Evolutionary conservation across 192 early-diverging fungal species (phyloP), one percentile per base, ranked within the genome.

Genomic region (Allomyces arbusculus): DNA sequence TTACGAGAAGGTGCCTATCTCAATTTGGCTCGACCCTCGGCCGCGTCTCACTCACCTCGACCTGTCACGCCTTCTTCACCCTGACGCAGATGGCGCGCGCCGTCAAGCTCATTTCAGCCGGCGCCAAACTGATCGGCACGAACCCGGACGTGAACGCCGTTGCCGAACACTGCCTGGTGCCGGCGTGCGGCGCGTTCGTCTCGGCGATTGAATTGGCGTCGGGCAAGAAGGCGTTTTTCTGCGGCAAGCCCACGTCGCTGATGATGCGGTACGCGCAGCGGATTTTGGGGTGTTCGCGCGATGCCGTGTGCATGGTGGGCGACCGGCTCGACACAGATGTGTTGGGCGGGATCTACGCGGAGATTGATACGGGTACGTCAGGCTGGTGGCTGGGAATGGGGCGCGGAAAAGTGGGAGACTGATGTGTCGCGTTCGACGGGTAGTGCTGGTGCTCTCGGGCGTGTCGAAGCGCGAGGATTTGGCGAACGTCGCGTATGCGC

Each of bases 301-400:
- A 77, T 33, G 81, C 82, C 33, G 82, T 79, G 22, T 82, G 80
- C 69, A 82, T 84, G 33, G 77, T 84, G 70, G 83, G 83, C 64
- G 83, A 84, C 67, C 79, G 83, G 62, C 81, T 84, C 79, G 81
- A 84, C 69, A 84, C 83, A 63, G 83, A 84, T 63, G 80, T 84
- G 71, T 72, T 84, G 65, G 78, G 78, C 66, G 82, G 82, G 65
- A 77, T 77, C 45, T 76, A 65, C 44, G 80, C 82, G 24, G 73
- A 82, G 69, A 79, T 84, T 66, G 82, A 83, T 69, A 74, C 77
- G 23, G 33, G 33, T 40, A 8, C 33, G 33, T 40, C 4, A 3
- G 26, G 26, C 26, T 40, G 33, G 4, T 40, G 33, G 33, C 8
- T 40, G 33, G 33, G 33, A 40, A 40, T 40, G 33, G 33, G 33